Evolutionary conservation across 331 rosid genomes (phyloP).

Genomic region (Pyracantha coccinea): DNA sequence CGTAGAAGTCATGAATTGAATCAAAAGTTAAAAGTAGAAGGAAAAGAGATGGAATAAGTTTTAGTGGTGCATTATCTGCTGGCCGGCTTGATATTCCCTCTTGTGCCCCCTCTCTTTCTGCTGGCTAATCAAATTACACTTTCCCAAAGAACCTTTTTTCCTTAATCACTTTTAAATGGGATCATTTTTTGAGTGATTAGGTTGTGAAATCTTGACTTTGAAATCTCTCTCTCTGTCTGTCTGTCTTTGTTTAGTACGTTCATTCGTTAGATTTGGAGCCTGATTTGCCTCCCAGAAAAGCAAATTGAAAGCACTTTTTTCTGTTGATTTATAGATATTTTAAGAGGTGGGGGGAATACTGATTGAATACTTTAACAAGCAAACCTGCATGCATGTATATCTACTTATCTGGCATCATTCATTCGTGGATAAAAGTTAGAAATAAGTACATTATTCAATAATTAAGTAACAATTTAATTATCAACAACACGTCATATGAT

Average conservation of each 20-base stretch:
- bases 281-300: slow-evolving; percentile 16
- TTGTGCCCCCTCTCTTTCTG: not conserved
- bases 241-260: not conserved
- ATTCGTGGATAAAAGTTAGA: not conserved
- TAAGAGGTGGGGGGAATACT: slow-evolving; percentile 35
- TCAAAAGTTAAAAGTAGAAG: slow-evolving; percentile 38
- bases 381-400: slow-evolving; percentile 14
- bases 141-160: slow-evolving; percentile 1
- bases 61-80: slow-evolving; percentile 23
- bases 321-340: not conserved
- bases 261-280: not conserved
- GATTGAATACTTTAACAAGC: slow-evolving; percentile 5
- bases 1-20: slow-evolving; percentile 29
- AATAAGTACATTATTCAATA: too few relatives aligned
- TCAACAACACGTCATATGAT: too few relatives aligned
- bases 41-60: slow-evolving; percentile 30
- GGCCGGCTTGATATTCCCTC: not conserved
- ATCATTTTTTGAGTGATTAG: not conserved
- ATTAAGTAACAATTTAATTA: too few relatives aligned
- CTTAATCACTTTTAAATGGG: not conserved
- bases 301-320: slow-evolving; percentile 12
- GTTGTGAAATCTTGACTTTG: slow-evolving; percentile 38
- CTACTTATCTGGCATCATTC: not conserved
- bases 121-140: not conserved
- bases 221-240: not conserved